A percentile compares a stretch with the other conserved stretches of the same genome.
Conservation (phyloP, 345 rosid genomes). For the Gossypium stocksii region DNA sequence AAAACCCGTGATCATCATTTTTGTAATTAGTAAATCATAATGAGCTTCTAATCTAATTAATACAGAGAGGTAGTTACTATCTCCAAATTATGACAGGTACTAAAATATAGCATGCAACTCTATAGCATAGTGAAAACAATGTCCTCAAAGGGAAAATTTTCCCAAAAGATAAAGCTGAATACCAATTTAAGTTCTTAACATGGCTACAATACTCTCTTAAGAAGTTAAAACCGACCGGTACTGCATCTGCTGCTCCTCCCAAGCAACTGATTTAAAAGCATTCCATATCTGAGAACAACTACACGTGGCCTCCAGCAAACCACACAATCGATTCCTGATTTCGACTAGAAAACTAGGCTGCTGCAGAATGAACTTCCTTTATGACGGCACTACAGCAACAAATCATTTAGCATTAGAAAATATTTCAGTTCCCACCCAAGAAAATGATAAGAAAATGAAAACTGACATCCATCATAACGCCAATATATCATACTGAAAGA, state of each 20-base stretch:
- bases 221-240: neutral
- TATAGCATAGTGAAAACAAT: neutral
- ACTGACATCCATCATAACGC: neutral
- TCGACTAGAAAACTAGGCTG: neutral
- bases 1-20: neutral
- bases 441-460: neutral
- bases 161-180: neutral
- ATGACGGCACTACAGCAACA: slow-evolving; percentile 10
- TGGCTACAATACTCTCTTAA: slow-evolving; percentile 5
- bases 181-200: neutral
- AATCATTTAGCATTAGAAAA: neutral
- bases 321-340: neutral
- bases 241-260: neutral
- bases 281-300: neutral
- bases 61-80: neutral
- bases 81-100: neutral
- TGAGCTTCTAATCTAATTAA: neutral
- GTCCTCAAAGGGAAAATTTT: neutral
- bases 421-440: neutral
- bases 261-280: neutral
- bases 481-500: neutral
- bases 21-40: neutral
- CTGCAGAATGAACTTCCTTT: neutral
- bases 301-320: slow-evolving; percentile 3
- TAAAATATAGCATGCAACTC: neutral